Base-by-base conservation (phyloP, 225 moss, liverwort and hornwort genomes). In the Physcomitrellopsis africana region DNA sequence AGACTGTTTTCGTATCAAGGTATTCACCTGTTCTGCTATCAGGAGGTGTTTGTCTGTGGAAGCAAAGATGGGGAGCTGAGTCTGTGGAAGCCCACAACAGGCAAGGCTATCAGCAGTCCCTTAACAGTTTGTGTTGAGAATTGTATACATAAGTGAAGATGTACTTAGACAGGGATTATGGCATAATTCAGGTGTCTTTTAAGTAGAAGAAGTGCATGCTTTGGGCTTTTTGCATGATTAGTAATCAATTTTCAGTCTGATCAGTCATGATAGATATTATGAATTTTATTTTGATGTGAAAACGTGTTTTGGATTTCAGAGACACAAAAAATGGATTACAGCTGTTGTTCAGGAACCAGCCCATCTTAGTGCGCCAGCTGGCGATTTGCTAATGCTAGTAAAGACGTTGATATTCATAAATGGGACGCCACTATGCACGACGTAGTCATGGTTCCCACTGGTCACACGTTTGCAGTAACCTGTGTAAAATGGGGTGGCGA, bases 401-500 rank as follows among this genome's bases (percentile, higher is more conserved):
- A 97, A 77, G 94, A 94, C 65, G 93, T 92, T 45, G 97, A 94
- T 68, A 86, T 97, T 61, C 88, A 91, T 8, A 88, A 94, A 49
- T 97, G 97, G 97, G 94, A 94, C 68, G 82, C 90, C 0, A 77
- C 89, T 12, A 71, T 92, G 68, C 88, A 85, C 69, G 89, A 85
- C 80, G 87, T 90, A n/a, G 82, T 90, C 7, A 70, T 94, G 58
- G 86, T 85, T 74, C 90, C 94, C 32, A 90, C 80, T 75, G 94
- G 97, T 55, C 97, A 94, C 72, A 94, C 88, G 45, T 88, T 97
- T 57, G 94, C 94, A 10, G 97, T 94, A 11, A 97, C 97, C 5
- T 94, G 94, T 86, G 93, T 94, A 13, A 97, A 97, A 75, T 97
- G 94, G 97, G 82, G 97, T 10, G 97, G 97, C 20, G 93, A 97